A percentile compares a stretch with the other conserved stretches of the same genome.
phyloP scores from a whole-genome alignment of 2,329 filamentous ascomycete species.

The Capronia americana region DNA sequence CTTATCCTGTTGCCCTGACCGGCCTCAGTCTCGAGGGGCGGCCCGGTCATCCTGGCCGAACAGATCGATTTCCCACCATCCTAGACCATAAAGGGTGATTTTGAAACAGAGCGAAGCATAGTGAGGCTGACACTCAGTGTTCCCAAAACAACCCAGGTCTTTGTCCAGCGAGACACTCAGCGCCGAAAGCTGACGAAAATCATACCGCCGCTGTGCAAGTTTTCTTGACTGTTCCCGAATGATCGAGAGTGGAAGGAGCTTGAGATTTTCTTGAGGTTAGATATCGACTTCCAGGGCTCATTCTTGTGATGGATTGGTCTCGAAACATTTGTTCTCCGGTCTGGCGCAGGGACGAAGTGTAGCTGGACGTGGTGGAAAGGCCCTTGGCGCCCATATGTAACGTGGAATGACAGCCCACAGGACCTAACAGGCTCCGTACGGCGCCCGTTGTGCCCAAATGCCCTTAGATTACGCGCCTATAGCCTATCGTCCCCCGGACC shows the following conservation, averaged over 20 bases:
- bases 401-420: no score
- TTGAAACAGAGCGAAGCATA: background rate
- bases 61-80: no score
- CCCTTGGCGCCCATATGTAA: no score
- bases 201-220: background rate
- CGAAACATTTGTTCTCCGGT: background rate
- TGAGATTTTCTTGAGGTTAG: background rate
- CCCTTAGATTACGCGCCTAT: background rate
- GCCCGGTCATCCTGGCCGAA: background rate
- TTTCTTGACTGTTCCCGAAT: background rate
- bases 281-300: background rate
- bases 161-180: background rate
- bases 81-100: background rate
- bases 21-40: background rate
- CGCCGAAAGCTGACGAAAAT: background rate
- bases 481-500: no score
- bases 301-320: background rate
- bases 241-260: background rate
- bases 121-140: background rate
- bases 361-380: no score
- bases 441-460: no score
- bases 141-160: background rate
- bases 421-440: no score
- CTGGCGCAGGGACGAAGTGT: background rate
- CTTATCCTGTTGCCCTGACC: background rate